Conservation (phyloP, 495 filamentous ascomycete species). For the Entonaema liquescens region DNA sequence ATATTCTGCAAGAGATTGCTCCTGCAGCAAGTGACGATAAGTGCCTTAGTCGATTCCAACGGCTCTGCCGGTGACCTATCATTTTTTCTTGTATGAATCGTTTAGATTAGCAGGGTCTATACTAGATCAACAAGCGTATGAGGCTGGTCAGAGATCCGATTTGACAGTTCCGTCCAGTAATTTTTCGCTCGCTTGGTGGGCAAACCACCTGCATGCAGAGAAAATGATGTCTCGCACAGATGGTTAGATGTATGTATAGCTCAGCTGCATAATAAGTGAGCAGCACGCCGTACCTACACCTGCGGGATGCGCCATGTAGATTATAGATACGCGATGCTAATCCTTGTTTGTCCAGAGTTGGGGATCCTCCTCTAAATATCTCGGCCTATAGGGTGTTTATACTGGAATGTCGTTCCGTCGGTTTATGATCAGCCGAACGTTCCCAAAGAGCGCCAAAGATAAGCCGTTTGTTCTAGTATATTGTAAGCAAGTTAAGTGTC, state of each 20-base stretch:
- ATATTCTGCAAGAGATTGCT: background rate
- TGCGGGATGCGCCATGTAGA: slow-evolving; percentile 25
- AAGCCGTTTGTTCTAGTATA: background rate
- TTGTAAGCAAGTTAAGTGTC: background rate
- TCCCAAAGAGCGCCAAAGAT: background rate
- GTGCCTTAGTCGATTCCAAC: slow-evolving; percentile 21
- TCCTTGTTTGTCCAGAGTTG: slow-evolving; percentile 18
- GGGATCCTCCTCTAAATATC: background rate
- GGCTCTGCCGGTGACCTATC: slow-evolving; percentile 28
- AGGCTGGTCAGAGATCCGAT: slow-evolving; percentile 32
- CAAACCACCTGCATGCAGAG: slow-evolving; percentile 36
- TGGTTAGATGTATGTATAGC: slow-evolving; percentile 15
- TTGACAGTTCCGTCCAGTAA: slow-evolving; percentile 16
- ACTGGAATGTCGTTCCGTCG: background rate
- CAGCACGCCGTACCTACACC: slow-evolving; percentile 24
- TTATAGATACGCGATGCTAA: slow-evolving; percentile 35
- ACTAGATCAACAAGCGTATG: slow-evolving; percentile 27
- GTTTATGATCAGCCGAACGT: background rate
- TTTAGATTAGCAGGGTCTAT: slow-evolving; percentile 18
- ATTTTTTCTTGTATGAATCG: slow-evolving; percentile 22
- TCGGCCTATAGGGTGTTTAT: background rate
- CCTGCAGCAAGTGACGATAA: slow-evolving; percentile 2
- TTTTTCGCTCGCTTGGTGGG: slow-evolving; percentile 16
- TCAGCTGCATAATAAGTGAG: slow-evolving; percentile 19
- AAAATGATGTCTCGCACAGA: slow-evolving; percentile 35